phyloP scores from a whole-genome alignment of 2,329 filamentous ascomycete species.

The Daldinia sp. region DNA sequence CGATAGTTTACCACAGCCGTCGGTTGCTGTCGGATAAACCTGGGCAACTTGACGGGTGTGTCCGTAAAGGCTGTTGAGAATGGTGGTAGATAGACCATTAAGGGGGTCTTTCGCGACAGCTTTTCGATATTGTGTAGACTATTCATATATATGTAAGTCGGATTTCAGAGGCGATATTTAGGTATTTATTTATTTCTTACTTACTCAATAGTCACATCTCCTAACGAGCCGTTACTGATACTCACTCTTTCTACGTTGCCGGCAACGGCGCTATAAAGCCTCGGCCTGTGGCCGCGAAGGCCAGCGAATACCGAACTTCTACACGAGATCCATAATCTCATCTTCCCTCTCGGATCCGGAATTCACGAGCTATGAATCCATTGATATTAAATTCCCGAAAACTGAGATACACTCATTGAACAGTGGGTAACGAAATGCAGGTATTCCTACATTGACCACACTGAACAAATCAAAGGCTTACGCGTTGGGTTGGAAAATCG shows the following conservation, averaged over 20 bases:
- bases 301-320: slow-evolving; percentile 20
- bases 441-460: too few relatives aligned
- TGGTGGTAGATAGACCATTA: slow-evolving; percentile 66
- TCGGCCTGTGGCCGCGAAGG: slow-evolving; percentile 20
- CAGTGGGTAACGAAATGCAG: neutral
- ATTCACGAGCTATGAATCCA: neutral
- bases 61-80: slow-evolving; percentile 48
- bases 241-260: slow-evolving; percentile 52
- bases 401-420: neutral
- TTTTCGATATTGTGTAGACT: slow-evolving; percentile 60
- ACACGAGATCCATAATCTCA: slow-evolving; percentile 34
- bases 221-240: slow-evolving; percentile 59
- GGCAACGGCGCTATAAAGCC: slow-evolving; percentile 38
- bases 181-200: slow-evolving; percentile 30
- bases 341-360: slow-evolving; percentile 11
- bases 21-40: slow-evolving; percentile 54
- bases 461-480: too few relatives aligned
- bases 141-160: slow-evolving; percentile 25
- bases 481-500: too few relatives aligned
- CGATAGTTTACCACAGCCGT: slow-evolving; percentile 68
- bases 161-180: slow-evolving; percentile 8
- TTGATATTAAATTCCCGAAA: too few relatives aligned
- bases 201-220: slow-evolving; percentile 61
- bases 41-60: slow-evolving; percentile 48
- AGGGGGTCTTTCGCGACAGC: slow-evolving; percentile 50